phyloP scores from a whole-genome alignment of 176 grass and related monocot species.

The Oryza officinalis region DNA sequence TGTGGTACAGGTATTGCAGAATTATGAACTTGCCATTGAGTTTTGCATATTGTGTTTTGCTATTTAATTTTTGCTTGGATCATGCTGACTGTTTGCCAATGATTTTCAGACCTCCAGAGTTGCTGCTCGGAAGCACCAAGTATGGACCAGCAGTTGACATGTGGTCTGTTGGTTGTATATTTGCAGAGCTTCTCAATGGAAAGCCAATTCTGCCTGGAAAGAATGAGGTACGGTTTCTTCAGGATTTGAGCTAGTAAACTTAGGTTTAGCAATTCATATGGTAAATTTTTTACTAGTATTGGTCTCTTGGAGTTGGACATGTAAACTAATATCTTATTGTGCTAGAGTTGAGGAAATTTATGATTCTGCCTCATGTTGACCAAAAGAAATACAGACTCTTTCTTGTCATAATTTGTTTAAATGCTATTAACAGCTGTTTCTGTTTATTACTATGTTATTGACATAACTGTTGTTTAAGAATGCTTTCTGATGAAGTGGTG shows the following conservation, averaged over 20 bases:
- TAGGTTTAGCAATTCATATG: not conserved
- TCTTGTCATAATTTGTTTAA: not conserved
- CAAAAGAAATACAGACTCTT: not conserved
- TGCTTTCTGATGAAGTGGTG: not conserved
- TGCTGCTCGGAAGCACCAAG: slow-evolving; percentile 78
- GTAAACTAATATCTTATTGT: not conserved
- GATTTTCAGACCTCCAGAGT: slow-evolving; percentile 79
- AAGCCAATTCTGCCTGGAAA: slow-evolving; percentile 92
- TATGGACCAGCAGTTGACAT: slow-evolving; percentile 94
- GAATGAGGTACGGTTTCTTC: slow-evolving; percentile 66
- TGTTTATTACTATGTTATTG: not conserved
- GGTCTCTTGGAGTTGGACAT: slow-evolving; percentile 1
- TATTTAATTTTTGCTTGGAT: not conserved
- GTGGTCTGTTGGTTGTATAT: slow-evolving; percentile 99
- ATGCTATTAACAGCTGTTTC: not conserved
- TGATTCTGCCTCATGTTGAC: not conserved
- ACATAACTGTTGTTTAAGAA: slow-evolving; percentile 1
- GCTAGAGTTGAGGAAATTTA: not conserved
- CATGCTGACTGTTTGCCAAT: slow-evolving; percentile 26
- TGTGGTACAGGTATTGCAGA: slow-evolving; percentile 81
- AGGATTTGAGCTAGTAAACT: slow-evolving; percentile 1
- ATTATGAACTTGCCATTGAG: slow-evolving; percentile 23
- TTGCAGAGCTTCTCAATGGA: slow-evolving; percentile 88
- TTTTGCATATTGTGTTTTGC: slow-evolving; percentile 6
- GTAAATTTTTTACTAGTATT: not conserved